These are phyloP conservation scores for Lepidium campestre DNA, from an alignment of 441 rosid species.

Conservation along the genomic window DNA sequence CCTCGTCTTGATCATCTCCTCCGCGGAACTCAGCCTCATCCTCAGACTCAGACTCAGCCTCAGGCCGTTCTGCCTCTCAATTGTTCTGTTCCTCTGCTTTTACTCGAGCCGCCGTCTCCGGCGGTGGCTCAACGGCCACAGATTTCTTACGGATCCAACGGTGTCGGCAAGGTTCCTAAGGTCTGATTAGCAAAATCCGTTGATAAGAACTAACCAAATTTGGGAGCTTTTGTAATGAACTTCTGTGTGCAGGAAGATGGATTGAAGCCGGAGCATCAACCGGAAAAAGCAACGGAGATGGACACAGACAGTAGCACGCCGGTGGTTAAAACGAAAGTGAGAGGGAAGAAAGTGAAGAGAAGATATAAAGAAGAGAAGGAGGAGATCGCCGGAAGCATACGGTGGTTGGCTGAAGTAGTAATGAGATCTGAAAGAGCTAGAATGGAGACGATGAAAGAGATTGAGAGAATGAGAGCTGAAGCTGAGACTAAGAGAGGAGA, in stretches of 20 bases:
- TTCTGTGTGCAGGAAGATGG: slow-evolving; percentile 52
- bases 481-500: slow-evolving; percentile 83
- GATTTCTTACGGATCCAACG: slow-evolving; percentile 69
- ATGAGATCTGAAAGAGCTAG: slow-evolving; percentile 80
- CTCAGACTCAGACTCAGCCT: slow-evolving; percentile 12
- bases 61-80: slow-evolving; percentile 19
- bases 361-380: slow-evolving; percentile 35
- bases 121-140: slow-evolving; percentile 25
- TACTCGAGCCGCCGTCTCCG: slow-evolving; percentile 42
- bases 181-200: slow-evolving; percentile 19
- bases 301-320: slow-evolving; percentile 91
- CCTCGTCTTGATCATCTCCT: slow-evolving; percentile 75
- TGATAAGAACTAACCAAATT: not conserved
- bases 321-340: slow-evolving; percentile 43
- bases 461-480: slow-evolving; percentile 86
- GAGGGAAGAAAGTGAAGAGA: slow-evolving; percentile 41
- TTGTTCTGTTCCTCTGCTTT: slow-evolving; percentile 39
- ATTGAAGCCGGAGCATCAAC: slow-evolving; percentile 36
- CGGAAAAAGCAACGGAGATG: slow-evolving; percentile 43
- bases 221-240: not conserved
- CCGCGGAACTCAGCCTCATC: slow-evolving; percentile 48
- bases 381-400: slow-evolving; percentile 71
- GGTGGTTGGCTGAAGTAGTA: slow-evolving; percentile 81
- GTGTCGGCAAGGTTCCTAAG: slow-evolving; percentile 57
- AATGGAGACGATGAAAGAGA: slow-evolving; percentile 81